phyloP scores from a whole-genome alignment of 805 yeast species.

The Priceomyces carsonii region DNA sequence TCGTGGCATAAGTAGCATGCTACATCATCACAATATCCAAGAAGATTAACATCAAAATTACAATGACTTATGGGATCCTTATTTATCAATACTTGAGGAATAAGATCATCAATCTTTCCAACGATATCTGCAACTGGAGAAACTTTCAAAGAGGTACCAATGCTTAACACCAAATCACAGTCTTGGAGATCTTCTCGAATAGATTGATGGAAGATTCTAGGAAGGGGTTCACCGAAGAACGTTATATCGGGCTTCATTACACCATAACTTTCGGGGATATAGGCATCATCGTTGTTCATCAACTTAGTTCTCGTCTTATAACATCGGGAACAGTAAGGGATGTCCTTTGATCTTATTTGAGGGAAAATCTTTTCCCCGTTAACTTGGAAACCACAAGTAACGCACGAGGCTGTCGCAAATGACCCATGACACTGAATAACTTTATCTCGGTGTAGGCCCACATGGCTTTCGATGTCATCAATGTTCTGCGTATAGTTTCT shows the following conservation, averaged over 20 bases:
- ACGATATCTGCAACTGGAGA: constrained; percentile 46
- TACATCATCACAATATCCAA: constrained; percentile 44
- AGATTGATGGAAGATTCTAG: constrained; percentile 35
- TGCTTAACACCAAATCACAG: constrained; percentile 79
- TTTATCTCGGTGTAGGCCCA: constrained; percentile 52
- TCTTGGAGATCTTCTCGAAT: constrained; percentile 53
- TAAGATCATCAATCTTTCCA: constrained; percentile 28
- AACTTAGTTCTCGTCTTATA: constrained; percentile 17
- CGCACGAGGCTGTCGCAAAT: constrained; percentile 68
- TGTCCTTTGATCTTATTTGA: constrained; percentile 46
- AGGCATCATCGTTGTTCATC: constrained; percentile 25
- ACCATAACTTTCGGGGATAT: constrained; percentile 28
- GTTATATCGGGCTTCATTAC: constrained; percentile 92
- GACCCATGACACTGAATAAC: constrained; percentile 86
- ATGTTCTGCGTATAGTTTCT: too few relatives aligned
- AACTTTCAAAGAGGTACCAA: constrained; percentile 83
- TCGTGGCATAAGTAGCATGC: constrained; percentile 32
- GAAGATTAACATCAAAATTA: constrained; percentile 38
- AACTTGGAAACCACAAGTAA: constrained; percentile 66
- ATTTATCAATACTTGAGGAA: constrained; percentile 43
- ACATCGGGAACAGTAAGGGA: constrained; percentile 56
- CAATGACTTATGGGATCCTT: constrained; percentile 36
- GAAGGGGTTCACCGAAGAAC: constrained; percentile 73
- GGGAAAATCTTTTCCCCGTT: constrained; percentile 49
- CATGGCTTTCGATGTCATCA: constrained; percentile 48